phyloP scores from a whole-genome alignment of 208 protist genomes.

The Porcisia deanei region DNA sequence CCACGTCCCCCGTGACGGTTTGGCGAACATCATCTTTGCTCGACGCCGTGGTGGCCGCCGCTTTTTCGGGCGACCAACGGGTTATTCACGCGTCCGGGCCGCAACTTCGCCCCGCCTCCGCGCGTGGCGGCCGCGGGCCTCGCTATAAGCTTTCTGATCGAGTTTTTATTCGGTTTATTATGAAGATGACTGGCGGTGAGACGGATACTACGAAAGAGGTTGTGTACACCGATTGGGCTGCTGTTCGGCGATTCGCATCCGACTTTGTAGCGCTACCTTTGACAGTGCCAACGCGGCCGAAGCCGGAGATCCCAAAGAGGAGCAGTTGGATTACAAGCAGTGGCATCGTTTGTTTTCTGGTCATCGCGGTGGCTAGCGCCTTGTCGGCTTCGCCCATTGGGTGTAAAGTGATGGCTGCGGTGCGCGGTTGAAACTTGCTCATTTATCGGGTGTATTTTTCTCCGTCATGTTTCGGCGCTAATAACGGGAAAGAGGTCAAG shows the following conservation, averaged over 20 bases:
- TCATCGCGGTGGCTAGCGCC: background rate
- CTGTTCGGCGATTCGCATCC: constrained; percentile 12
- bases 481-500: background rate
- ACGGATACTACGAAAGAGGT: constrained; percentile 28
- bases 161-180: constrained; percentile 30
- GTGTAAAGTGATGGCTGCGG: background rate
- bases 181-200: constrained; percentile 28
- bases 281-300: background rate
- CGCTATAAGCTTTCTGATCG: constrained; percentile 33
- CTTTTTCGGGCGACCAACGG: too few relatives aligned
- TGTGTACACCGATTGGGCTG: constrained; percentile 33
- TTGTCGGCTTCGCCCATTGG: background rate
- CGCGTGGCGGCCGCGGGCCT: too few relatives aligned
- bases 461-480: background rate
- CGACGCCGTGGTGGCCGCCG: background rate
- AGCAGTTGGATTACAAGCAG: background rate
- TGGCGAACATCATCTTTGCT: background rate
- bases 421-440: background rate
- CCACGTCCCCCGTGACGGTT: background rate
- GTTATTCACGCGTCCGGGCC: background rate
- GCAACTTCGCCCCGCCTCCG: background rate
- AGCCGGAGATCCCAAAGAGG: background rate
- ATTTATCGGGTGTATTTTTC: background rate
- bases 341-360: background rate
- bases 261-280: constrained; percentile 8